Conservation (phyloP, 805 yeast species). For the Wickerhamiella australiensis region DNA sequence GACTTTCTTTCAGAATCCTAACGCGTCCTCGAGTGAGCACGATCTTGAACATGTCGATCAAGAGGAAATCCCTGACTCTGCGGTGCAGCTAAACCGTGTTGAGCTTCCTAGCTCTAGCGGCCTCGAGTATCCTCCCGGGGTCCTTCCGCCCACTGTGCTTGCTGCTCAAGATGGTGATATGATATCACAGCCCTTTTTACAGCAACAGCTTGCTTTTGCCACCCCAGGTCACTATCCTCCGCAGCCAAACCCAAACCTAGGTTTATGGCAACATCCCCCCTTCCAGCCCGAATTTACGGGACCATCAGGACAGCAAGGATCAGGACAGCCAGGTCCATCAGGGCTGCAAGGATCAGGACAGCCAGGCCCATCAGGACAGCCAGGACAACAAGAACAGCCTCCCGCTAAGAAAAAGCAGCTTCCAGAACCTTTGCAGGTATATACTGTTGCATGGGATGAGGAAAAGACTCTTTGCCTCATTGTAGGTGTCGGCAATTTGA, state of each 20-base stretch:
- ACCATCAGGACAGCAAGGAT: too few species aligned
- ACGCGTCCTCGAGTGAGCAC: not conserved
- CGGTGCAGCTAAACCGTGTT: not conserved
- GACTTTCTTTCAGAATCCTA: conserved; percentile 1
- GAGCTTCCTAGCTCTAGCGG: not conserved
- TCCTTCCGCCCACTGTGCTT: too few species aligned
- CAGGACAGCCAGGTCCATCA: not conserved
- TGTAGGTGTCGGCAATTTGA: conserved; percentile 13
- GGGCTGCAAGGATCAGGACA: not conserved
- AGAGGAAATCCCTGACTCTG: not conserved
- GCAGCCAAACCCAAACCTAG: too few species aligned
- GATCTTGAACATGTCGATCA: not conserved
- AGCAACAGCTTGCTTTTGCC: not conserved
- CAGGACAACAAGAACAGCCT: not conserved
- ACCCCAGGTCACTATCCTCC: too few species aligned
- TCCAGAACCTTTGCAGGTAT: not conserved
- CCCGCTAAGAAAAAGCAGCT: not conserved
- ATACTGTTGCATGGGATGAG: conserved; percentile 20
- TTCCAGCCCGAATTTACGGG: too few species aligned
- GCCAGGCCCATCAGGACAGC: not conserved
- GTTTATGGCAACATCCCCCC: too few species aligned
- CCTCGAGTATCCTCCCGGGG: too few species aligned
- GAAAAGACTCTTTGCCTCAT: conserved; percentile 21
- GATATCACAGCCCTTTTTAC: not conserved
- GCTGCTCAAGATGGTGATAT: not conserved